Base-by-base conservation (phyloP, 2,329 filamentous ascomycete species). In the Mollisiaceae sp. region DNA sequence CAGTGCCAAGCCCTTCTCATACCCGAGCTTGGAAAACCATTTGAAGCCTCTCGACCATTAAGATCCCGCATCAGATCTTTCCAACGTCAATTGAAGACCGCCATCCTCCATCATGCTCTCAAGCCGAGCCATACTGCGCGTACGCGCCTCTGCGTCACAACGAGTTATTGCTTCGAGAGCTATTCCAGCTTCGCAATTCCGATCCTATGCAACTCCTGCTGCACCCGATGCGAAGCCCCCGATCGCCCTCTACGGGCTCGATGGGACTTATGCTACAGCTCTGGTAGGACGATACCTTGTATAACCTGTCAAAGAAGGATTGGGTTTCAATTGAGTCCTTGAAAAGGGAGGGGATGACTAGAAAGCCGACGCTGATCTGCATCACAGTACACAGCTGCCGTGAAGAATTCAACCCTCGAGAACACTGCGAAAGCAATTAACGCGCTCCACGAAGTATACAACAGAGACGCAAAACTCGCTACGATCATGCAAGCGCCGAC, bases 251-350 rank as follows among this genome's bases (percentile, higher is more conserved):
- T 99, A 93, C 82, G 95, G 95, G 75, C 84, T 99, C 78, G 95
- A 98, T 82, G 95, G 95, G 82, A 98, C 94, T 79, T 99, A 99
- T 84, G 95, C 95, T 80, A 93, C 91, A 83, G 95, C 95, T 84
- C 87, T 99, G 89, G 95, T 99, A 94, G 80, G 92, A 79, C 14
- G 4, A 27, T 18, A 54, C n/a, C 14, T 65, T 18, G 11, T 2
- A 14, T 15, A 2, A 39, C 12, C 62, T 27, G 22, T 58, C 35
- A 27, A 22, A 20, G 38, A 54, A 18, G 4, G 50, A 41, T 12
- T 47, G 43, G 39, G 35, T 14, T 32, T 32, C 59, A 65, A 63
- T 65, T 66, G 63, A 60, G 27, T 20, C 18, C 50, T 14, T 52
- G 64, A 24, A 36, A 24, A 41, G 22, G 11, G 45, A 24, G 32